A percentile compares a stretch with the other conserved stretches of the same genome.
Evolutionary conservation across 495 filamentous ascomycete genomes (phyloP).

Genomic region (Ascobolus immersus): DNA sequence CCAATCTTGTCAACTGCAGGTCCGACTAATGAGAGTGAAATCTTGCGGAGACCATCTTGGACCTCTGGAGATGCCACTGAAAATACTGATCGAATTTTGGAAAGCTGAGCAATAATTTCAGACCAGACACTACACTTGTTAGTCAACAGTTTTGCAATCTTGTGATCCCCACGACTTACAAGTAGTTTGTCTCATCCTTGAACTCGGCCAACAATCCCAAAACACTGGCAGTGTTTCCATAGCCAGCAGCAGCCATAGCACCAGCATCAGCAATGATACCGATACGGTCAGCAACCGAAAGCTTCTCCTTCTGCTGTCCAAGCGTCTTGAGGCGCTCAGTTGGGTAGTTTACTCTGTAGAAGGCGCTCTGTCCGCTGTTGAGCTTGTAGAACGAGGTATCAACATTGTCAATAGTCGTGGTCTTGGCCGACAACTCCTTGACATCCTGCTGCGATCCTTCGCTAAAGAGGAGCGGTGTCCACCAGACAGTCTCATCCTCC

Average conservation of each 20-base stretch:
- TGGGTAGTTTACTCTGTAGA: conserved; percentile 84
- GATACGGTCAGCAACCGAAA: conserved; percentile 74
- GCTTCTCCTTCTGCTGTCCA: conserved; percentile 39
- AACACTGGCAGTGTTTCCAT: conserved; percentile 52
- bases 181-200: conserved; percentile 51
- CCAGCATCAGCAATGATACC: conserved; percentile 76
- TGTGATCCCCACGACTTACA: conserved; percentile 21
- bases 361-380: conserved; percentile 66
- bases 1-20: conserved; percentile 52
- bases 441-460: conserved; percentile 23
- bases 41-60: conserved; percentile 38
- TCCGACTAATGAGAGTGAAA: conserved; percentile 42
- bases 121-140: conserved; percentile 38
- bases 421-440: conserved; percentile 43
- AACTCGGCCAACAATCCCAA: conserved; percentile 61
- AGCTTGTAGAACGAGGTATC: conserved; percentile 74
- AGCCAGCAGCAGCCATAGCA: conserved; percentile 65
- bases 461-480: conserved; percentile 68
- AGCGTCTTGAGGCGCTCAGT: conserved; percentile 52
- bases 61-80: conserved; percentile 29
- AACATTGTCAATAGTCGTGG: conserved; percentile 44
- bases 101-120: conserved; percentile 47
- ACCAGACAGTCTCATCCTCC: conserved; percentile 85
- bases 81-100: conserved; percentile 38
- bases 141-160: conserved; percentile 7